phyloP scores from a whole-genome alignment of 1,284 basidiomycete genomes.

The Lentinus polychrous region DNA sequence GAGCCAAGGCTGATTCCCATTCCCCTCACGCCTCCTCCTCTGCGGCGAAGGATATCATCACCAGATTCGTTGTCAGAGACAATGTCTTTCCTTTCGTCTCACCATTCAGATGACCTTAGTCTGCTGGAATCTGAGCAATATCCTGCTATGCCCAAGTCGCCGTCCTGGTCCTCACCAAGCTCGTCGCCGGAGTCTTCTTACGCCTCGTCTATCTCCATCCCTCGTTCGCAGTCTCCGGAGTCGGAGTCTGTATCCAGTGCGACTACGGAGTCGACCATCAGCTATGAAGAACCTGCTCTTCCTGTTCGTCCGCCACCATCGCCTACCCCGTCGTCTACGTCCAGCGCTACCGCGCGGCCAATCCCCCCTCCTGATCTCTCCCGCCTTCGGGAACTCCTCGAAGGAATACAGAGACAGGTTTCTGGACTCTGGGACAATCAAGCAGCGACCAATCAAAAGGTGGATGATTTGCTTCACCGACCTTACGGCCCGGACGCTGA shows the following conservation, averaged over 20 bases:
- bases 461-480: conserved; percentile 35
- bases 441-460: conserved; percentile 41
- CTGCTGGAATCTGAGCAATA: conserved; percentile 34
- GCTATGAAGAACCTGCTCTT: conserved; percentile 1
- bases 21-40: conserved; percentile 35
- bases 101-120: conserved; percentile 65
- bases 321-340: conserved; percentile 33
- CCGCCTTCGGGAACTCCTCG: conserved; percentile 38
- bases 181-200: conserved; percentile 22
- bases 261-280: conserved; percentile 2
- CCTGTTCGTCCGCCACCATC: conserved; percentile 9
- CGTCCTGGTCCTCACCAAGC: conserved; percentile 26
- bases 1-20: conserved; percentile 21
- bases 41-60: conserved; percentile 30
- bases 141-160: conserved; percentile 21
- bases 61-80: conserved; percentile 44
- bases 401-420: conserved; percentile 45
- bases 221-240: not conserved
- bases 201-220: conserved; percentile 15
- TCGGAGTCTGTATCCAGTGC: not conserved
- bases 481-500: conserved; percentile 26
- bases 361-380: conserved; percentile 26
- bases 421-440: conserved; percentile 53
- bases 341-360: conserved; percentile 38
- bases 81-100: conserved; percentile 63